Evolutionary conservation across 208 protist genomes (phyloP), one percentile per base, ranked within the genome.

Genomic region (Polymyxa betae): DNA sequence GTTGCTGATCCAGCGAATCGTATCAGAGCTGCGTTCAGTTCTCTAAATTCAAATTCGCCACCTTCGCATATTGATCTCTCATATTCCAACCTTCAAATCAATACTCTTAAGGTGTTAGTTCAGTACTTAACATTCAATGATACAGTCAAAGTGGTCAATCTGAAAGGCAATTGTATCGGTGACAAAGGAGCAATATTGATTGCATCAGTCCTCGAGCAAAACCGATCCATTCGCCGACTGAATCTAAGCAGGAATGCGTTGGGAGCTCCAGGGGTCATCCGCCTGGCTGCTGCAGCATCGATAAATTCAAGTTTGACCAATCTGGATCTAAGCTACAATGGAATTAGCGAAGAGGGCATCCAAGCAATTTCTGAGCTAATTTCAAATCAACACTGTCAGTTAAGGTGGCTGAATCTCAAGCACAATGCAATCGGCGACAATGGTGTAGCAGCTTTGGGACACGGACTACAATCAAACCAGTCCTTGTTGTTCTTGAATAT

Each of bases 241-340:
- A n/a, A 82, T 43, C n/a, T 82, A 12, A 82, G 72, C 72, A 5
- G 72, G n/a, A 82, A 82, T 82, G 10, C 12, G 5, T 45, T 82
- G 10, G n/a, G 72, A 5, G 35, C 72, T 12, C 5, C 5, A 82
- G 72, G 72, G 16, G n/a, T 82, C 16, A 12, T 16, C n/a, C 35
- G 5, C 16, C 5, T 82, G 16, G n/a, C 35, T 43, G 72, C 72
- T 20, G 72, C 16, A 43, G 5, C 35, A 45, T 35, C n/a, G 10
- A 43, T 20, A 12, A 82, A 43, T n/a, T 20, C 5, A 5, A 35
- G 5, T 43, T n/a, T 82, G 5, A 82, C 72, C 35, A 82, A 35
- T 43, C 40, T 82, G 5, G 72, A 82, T n/a, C 72, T 82, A 43
- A 45, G 35, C 35, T 82, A 82, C 72, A 82, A 82, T 82, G 72